A percentile compares a stretch with the other conserved stretches of the same genome.
Evolutionary conservation across 306 rosid species (phyloP).

Genomic region (Senna tora): DNA sequence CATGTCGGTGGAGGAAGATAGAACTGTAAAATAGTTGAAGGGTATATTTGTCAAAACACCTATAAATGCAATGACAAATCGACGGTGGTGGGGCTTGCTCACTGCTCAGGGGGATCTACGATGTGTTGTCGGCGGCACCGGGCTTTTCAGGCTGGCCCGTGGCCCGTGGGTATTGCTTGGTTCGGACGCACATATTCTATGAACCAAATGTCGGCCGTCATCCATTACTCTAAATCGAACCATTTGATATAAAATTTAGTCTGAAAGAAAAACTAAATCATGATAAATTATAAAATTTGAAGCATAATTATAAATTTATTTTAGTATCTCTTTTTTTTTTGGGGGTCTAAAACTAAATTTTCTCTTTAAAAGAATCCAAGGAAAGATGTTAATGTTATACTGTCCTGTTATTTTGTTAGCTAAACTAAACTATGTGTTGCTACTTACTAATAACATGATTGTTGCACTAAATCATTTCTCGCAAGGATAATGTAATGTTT

Average conservation of each 20-base stretch:
- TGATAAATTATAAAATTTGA: too few relatives aligned
- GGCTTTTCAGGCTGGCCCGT: constrained; percentile 27
- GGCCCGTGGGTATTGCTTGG: constrained; percentile 29
- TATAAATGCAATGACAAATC: not conserved
- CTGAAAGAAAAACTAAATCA: too few relatives aligned
- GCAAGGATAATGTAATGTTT: not conserved
- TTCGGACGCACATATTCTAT: not conserved
- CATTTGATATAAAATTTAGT: too few relatives aligned
- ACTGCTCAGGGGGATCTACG: too few relatives aligned
- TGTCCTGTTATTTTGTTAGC: too few relatives aligned
- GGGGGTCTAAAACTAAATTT: too few relatives aligned
- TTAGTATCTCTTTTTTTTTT: too few relatives aligned
- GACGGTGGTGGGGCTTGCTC: too few relatives aligned
- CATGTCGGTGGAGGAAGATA: not conserved
- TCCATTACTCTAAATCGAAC: too few relatives aligned
- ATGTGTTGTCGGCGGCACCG: constrained; percentile 17
- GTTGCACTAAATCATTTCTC: not conserved
- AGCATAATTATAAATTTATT: too few relatives aligned
- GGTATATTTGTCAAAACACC: not conserved
- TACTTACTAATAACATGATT: not conserved
- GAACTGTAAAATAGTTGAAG: not conserved
- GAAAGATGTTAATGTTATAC: not conserved
- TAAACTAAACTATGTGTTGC: not conserved
- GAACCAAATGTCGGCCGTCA: too few relatives aligned
- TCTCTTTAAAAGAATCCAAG: not conserved